phyloP scores from a whole-genome alignment of 371 early-diverging fungal species.

The Mortierella sp. region DNA sequence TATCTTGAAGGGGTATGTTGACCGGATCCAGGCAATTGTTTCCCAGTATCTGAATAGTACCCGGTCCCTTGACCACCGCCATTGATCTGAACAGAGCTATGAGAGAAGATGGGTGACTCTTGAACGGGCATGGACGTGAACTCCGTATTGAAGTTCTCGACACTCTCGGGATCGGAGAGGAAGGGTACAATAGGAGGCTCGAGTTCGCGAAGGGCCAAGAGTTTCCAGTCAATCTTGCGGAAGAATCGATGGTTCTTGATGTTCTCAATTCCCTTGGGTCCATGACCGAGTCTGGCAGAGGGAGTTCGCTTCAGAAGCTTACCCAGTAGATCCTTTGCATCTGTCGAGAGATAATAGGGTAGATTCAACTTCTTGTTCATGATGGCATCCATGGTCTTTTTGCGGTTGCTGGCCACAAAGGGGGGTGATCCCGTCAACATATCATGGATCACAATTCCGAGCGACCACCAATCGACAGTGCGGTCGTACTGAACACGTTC shows the following conservation, averaged over 20 bases:
- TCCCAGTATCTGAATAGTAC: not conserved
- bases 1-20: constrained; percentile 45
- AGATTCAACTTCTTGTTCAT: constrained; percentile 78
- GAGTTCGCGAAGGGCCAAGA: constrained; percentile 67
- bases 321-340: constrained; percentile 72
- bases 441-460: constrained; percentile 92
- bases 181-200: constrained; percentile 84
- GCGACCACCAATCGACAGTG: constrained; percentile 94
- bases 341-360: constrained; percentile 76
- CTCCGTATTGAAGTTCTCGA: constrained; percentile 81
- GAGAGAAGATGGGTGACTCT: constrained; percentile 48
- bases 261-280: constrained; percentile 77
- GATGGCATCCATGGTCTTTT: constrained; percentile 84
- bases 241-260: constrained; percentile 92
- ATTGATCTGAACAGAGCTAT: constrained; percentile 2
- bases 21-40: constrained; percentile 11
- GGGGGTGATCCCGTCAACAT: constrained; percentile 86
- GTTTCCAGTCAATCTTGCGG: constrained; percentile 86
- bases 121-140: constrained; percentile 65
- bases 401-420: constrained; percentile 80
- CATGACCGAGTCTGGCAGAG: constrained; percentile 72
- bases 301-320: constrained; percentile 81
- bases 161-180: constrained; percentile 73
- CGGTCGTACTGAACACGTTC: constrained; percentile 84
- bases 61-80: not conserved